phyloP scores from a whole-genome alignment of 1,284 basidiomycete genomes.

The Trichosporon faecale region DNA sequence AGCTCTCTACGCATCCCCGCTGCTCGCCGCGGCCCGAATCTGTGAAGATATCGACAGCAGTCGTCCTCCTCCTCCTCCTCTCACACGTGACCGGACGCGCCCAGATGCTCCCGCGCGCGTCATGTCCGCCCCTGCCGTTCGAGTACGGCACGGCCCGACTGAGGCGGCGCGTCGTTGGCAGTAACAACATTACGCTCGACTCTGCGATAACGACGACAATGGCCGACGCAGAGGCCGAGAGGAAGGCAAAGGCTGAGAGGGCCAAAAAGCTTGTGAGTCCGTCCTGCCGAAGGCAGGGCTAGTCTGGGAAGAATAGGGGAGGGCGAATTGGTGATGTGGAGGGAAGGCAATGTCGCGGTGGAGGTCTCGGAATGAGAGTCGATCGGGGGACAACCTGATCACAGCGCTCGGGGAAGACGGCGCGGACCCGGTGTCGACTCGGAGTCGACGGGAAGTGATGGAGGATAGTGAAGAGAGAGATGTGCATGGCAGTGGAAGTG shows the following conservation, averaged over 20 bases:
- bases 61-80: background rate
- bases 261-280: slow-evolving; percentile 47
- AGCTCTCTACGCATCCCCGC: background rate
- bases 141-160: background rate
- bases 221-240: slow-evolving; percentile 32
- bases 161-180: background rate
- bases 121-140: background rate
- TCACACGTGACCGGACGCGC: background rate
- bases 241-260: slow-evolving; percentile 48
- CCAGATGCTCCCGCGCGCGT: background rate
- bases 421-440: no score
- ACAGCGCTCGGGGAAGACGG: no score
- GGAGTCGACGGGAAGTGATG: no score
- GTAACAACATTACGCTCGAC: background rate
- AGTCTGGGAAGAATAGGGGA: background rate
- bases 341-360: background rate
- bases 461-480: no score
- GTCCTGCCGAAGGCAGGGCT: background rate
- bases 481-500: no score
- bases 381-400: no score
- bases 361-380: background rate
- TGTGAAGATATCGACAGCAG: background rate
- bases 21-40: background rate
- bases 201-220: background rate
- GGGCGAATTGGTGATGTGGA: background rate